A percentile compares a stretch with the other conserved stretches of the same genome.
Conservation (phyloP, 805 yeast species). For the Cyberlindnera mycetangii region DNA sequence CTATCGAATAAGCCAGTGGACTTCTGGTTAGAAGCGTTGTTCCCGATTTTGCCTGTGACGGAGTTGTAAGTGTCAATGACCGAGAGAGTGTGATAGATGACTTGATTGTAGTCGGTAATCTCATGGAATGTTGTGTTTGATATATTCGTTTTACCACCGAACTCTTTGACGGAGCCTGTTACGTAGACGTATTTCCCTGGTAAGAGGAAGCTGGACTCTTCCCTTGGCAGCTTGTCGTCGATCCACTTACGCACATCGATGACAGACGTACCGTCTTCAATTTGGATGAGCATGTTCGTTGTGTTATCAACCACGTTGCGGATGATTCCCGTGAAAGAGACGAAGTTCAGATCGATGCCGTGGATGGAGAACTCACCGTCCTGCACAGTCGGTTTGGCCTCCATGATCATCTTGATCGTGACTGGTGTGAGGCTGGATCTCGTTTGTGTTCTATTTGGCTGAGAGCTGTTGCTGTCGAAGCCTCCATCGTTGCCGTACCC, state of each 20-base stretch:
- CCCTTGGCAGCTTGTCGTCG: conserved; percentile 36
- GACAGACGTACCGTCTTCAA: conserved; percentile 80
- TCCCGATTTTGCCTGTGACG: conserved; percentile 45
- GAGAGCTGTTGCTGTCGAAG: conserved; percentile 34
- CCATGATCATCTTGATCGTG: conserved; percentile 69
- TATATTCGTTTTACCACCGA: conserved; percentile 59
- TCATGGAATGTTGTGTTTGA: conserved; percentile 60
- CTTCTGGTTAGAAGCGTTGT: conserved; percentile 13
- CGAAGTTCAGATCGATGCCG: conserved; percentile 59
- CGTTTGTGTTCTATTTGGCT: conserved; percentile 26
- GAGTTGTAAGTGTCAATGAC: conserved; percentile 57
- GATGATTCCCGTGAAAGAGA: conserved; percentile 68
- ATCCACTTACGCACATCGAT: conserved; percentile 66
- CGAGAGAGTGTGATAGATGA: conserved; percentile 62
- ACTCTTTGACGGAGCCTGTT: conserved; percentile 53
- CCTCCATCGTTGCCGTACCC: conserved; percentile 34
- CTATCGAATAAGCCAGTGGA: conserved; percentile 40
- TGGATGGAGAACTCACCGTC: conserved; percentile 65
- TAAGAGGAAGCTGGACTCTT: conserved; percentile 32
- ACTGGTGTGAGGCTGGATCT: conserved; percentile 55
- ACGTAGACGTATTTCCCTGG: conserved; percentile 61
- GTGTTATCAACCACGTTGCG: conserved; percentile 60
- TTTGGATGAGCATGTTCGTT: conserved; percentile 49
- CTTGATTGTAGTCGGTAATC: conserved; percentile 62
- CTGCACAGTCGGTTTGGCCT: conserved; percentile 54